Evolutionary conservation across 1,284 basidiomycete species (phyloP), one percentile per base, ranked within the genome.

Genomic region (Austroboletus rostrupii): DNA sequence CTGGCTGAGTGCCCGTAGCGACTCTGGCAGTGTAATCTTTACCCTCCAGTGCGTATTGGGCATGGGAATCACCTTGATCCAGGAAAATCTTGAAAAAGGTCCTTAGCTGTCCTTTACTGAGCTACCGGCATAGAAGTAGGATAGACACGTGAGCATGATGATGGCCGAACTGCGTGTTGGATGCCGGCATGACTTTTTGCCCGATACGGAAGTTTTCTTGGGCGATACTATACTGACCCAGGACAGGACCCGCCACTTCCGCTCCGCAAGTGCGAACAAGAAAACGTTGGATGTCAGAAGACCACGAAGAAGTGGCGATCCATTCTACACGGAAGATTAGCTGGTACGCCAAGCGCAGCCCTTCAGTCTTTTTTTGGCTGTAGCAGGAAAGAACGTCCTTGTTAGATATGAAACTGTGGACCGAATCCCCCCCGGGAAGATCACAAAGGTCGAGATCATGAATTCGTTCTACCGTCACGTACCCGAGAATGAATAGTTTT

Each of bases 111-210:
- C 58, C 47, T 6, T 61, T 49, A 0, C 60, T 64, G 28, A 80
- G 66, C n/a, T n/a, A 11, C 78, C 78, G 6, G 59, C 58, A 42
- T 79, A 77, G 45, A 79, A 79, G 50, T 79, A 79, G 7, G 67
- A 69, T n/a, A 79, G 64, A 50, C 71, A 78, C 0, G 78, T 79
- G 21, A 79, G 62, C 8, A 64, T 51, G 43, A 78, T 61, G 76
- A 58, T 79, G 37, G 17, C 37, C 37, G 17, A 38, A 38, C 19
- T 38, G 17, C 16, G 17, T 9, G 3, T 19, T 38, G 11, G 63
- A 45, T 19, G 73, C 64, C 0, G 77, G 77, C 3, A 71, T 64
- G 53, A 79, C 61, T n/a, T 38, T 38, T 38, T 6, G 37, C 37
- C 13, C 17, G 37, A 20, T 38, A 38, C 8, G 37, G 37, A 13